A percentile compares a stretch with the other conserved stretches of the same genome.
These are phyloP conservation scores for Aspergillus quadrilineatus DNA, from an alignment of 2,329 filamentous ascomycete genomes.

Conservation along the genomic window DNA sequence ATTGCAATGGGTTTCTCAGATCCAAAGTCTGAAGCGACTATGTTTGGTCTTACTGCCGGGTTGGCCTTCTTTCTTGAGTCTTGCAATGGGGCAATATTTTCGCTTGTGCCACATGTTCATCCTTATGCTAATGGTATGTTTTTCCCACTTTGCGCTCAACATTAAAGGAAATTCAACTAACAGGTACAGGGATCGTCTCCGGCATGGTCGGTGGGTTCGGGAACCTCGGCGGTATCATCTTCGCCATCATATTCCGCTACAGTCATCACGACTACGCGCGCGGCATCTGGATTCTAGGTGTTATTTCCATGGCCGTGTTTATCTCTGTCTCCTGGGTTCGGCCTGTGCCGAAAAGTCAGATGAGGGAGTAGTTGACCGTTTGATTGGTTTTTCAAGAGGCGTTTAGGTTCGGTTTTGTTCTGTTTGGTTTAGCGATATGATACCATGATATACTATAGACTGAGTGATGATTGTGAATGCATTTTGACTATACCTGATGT, in stretches of 20 bases:
- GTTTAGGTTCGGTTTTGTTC: not conserved
- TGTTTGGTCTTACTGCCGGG: constrained; percentile 75
- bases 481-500: too few species aligned
- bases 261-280: constrained; percentile 65
- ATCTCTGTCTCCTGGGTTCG: constrained; percentile 64
- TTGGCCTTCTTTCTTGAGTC: constrained; percentile 82
- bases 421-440: constrained; percentile 3
- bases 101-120: constrained; percentile 82
- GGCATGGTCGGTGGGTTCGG: constrained; percentile 77
- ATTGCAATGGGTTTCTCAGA: constrained; percentile 65
- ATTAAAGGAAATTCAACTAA: not conserved
- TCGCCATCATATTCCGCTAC: constrained; percentile 81
- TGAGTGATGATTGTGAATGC: not conserved
- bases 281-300: constrained; percentile 78
- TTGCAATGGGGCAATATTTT: constrained; percentile 82
- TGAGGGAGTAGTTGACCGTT: constrained; percentile 6
- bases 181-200: constrained; percentile 57
- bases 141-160: constrained; percentile 3
- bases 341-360: constrained; percentile 55
- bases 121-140: constrained; percentile 71
- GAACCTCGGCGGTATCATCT: constrained; percentile 82
- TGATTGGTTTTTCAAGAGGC: not conserved
- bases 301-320: constrained; percentile 70
- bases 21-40: constrained; percentile 59
- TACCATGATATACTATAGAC: constrained; percentile 2